phyloP scores from a whole-genome alignment of 306 rosid genomes.

The Begonia masoniana region DNA sequence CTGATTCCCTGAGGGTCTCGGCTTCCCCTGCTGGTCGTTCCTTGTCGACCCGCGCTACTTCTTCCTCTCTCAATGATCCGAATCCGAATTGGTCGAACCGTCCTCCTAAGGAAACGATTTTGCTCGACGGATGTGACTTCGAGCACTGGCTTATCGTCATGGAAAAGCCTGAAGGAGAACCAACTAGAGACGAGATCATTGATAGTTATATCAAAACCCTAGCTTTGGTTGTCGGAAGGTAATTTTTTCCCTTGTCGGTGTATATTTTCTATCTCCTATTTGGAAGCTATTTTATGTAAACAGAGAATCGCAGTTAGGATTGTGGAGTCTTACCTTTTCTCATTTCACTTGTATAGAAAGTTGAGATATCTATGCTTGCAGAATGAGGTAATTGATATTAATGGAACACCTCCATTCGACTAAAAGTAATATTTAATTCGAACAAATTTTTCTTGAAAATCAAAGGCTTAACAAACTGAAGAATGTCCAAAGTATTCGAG shows the following conservation, averaged over 20 bases:
- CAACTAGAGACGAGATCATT: slow-evolving; percentile 73
- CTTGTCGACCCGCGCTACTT: slow-evolving; percentile 62
- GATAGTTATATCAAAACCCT: slow-evolving; percentile 67
- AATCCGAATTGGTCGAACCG: slow-evolving; percentile 92
- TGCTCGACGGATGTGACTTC: slow-evolving; percentile 92
- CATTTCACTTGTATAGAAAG: too few relatives aligned
- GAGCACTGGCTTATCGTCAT: slow-evolving; percentile 95
- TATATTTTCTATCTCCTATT: not conserved
- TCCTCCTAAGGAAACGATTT: slow-evolving; percentile 83
- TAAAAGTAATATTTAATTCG: too few relatives aligned
- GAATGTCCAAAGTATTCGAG: too few relatives aligned
- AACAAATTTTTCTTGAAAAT: too few relatives aligned
- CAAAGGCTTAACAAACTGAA: too few relatives aligned
- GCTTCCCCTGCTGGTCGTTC: slow-evolving; percentile 13
- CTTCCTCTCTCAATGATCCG: slow-evolving; percentile 83
- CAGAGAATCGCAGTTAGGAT: too few relatives aligned
- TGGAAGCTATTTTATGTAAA: too few relatives aligned
- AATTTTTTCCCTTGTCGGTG: not conserved
- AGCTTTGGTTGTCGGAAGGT: slow-evolving; percentile 67
- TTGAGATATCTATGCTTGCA: too few relatives aligned
- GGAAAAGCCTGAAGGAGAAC: slow-evolving; percentile 70
- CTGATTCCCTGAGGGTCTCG: slow-evolving; percentile 11
- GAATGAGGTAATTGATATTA: too few relatives aligned
- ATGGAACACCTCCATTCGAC: too few relatives aligned
- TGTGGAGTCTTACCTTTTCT: too few relatives aligned